Evolutionary conservation across 345 rosid species (phyloP).

Genomic region (Euclidium syriacum): DNA sequence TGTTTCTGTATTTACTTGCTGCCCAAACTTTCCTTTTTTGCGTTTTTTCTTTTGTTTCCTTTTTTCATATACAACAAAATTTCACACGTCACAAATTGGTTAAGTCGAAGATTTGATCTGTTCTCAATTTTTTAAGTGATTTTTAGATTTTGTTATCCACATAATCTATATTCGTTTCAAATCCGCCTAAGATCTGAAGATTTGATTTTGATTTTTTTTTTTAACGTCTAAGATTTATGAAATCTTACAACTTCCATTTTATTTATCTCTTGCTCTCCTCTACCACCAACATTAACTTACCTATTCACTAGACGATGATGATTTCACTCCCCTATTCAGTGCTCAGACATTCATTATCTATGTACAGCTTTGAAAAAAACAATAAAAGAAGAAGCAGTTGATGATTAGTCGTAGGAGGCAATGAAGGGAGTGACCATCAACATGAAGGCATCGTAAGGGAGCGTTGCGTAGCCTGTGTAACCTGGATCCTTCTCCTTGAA

Average conservation of each 20-base stretch:
- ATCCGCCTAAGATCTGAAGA: no score
- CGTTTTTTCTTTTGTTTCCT: no score
- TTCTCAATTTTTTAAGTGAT: no score
- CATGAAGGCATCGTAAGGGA: conserved; percentile 59
- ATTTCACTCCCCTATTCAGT: background rate
- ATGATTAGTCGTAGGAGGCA: conserved; percentile 42
- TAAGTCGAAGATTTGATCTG: no score
- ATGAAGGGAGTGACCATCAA: conserved; percentile 57
- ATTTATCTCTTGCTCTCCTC: background rate
- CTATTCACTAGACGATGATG: background rate
- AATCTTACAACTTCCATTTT: background rate
- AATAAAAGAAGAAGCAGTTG: background rate
- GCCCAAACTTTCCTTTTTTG: no score
- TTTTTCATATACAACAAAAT: no score
- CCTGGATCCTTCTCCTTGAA: conserved; percentile 59
- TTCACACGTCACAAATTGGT: no score
- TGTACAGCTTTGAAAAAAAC: background rate
- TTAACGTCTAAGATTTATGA: no score
- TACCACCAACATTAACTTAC: background rate
- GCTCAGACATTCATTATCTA: background rate
- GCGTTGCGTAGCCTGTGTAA: conserved; percentile 43
- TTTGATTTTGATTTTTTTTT: no score
- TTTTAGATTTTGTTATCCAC: no score
- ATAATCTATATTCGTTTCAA: no score
- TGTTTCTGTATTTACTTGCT: no score